Conservation (phyloP, 2,329 filamentous ascomycete genomes). For the Cytospora mali region DNA sequence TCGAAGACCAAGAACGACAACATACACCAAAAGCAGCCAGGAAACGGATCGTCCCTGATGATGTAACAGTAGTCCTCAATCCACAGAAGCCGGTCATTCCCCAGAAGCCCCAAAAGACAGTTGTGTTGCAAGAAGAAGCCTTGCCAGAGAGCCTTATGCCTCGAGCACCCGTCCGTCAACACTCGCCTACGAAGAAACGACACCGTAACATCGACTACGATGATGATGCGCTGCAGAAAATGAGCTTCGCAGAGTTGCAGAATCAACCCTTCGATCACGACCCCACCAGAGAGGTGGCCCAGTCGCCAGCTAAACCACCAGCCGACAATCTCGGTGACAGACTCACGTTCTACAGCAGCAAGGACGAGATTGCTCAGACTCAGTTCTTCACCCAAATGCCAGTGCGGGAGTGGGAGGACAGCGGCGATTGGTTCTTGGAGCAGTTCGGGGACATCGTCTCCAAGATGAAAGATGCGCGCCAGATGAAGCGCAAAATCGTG, state of each 20-base stretch:
- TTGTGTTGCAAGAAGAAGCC: conserved; percentile 23
- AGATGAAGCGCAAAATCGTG: conserved; percentile 52
- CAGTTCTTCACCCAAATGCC: conserved; percentile 57
- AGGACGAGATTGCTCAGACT: conserved; percentile 46
- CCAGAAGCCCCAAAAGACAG: conserved; percentile 21
- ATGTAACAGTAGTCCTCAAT: conserved; percentile 25
- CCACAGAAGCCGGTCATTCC: conserved; percentile 22
- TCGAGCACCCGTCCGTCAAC: conserved; percentile 29
- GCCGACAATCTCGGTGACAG: conserved; percentile 50
- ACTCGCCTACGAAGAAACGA: conserved; percentile 42
- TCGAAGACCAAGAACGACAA: conserved; percentile 34
- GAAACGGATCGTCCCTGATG: conserved; percentile 27
- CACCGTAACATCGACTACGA: conserved; percentile 57
- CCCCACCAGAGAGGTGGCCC: conserved; percentile 50
- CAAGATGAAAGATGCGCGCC: conserved; percentile 51
- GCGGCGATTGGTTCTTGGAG: conserved; percentile 62
- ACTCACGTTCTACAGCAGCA: conserved; percentile 52
- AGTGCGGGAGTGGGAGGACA: conserved; percentile 60
- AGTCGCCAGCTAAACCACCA: conserved; percentile 38
- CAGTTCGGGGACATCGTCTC: conserved; percentile 55
- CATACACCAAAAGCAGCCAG: conserved; percentile 30
- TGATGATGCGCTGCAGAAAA: conserved; percentile 55
- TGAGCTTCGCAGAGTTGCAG: conserved; percentile 55
- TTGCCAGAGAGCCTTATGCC: conserved; percentile 27
- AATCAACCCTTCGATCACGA: conserved; percentile 60